These are phyloP conservation scores for Lactarius pseudohatsudake DNA, from an alignment of 768 basidiomycete species.

Conservation along the genomic window DNA sequence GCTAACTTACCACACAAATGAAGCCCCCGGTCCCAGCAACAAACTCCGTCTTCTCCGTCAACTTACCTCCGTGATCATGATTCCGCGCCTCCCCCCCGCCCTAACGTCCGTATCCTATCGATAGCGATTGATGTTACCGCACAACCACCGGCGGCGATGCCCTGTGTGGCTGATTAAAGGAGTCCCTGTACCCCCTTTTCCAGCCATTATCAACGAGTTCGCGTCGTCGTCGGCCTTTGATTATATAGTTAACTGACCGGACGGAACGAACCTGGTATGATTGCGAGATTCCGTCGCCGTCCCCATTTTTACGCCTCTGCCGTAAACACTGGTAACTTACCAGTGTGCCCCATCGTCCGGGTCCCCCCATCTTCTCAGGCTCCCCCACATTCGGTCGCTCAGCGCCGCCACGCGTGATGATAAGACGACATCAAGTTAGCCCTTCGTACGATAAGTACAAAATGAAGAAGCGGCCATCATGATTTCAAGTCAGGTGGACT, in stretches of 20 bases:
- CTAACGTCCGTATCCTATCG: neutral
- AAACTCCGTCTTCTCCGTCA: constrained; percentile 7
- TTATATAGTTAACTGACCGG: neutral
- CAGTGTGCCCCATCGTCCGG: neutral
- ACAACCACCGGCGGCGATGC: neutral
- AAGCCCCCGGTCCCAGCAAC: neutral
- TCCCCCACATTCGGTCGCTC: neutral
- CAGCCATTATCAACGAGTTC: neutral
- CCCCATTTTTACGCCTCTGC: neutral
- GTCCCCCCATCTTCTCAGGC: neutral
- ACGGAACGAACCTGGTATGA: neutral
- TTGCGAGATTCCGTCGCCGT: neutral
- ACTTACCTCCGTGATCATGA: constrained; percentile 1
- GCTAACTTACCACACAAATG: neutral
- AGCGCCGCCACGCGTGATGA: neutral
- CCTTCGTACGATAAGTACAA: neutral
- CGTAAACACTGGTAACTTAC: neutral
- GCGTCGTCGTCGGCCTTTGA: neutral
- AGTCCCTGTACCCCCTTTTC: neutral
- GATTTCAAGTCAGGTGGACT: neutral
- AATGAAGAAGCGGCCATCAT: neutral
- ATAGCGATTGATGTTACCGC: neutral
- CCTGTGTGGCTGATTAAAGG: neutral
- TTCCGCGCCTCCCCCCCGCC: neutral
- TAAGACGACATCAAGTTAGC: neutral